phyloP scores from a whole-genome alignment of 768 basidiomycete species.

The Collybia nuda region DNA sequence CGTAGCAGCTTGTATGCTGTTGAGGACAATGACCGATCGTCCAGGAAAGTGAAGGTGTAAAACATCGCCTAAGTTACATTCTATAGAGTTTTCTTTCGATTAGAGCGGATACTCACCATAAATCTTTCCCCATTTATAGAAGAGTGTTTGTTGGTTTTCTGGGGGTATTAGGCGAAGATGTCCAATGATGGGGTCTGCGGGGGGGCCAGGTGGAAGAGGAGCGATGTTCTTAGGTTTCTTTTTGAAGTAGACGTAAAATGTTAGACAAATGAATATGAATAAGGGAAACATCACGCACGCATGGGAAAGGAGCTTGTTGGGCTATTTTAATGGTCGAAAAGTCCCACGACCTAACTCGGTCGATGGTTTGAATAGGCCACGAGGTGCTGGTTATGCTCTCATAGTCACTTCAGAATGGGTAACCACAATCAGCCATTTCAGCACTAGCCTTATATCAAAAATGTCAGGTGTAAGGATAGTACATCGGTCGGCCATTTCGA shows the following conservation, averaged over 20 bases:
- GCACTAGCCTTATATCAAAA: too few relatives aligned
- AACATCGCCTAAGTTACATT: background rate
- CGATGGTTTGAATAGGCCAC: too few relatives aligned
- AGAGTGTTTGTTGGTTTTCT: constrained; percentile 8
- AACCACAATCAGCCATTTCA: too few relatives aligned
- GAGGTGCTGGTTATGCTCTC: too few relatives aligned
- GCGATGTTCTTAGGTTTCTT: background rate
- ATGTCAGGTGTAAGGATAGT: too few relatives aligned
- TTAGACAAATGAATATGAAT: background rate
- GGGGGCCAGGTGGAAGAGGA: constrained; percentile 21
- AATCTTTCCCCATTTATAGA: constrained; percentile 16
- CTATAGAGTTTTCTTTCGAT: background rate
- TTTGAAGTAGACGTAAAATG: background rate
- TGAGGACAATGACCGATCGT: constrained; percentile 2
- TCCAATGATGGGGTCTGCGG: constrained; percentile 18
- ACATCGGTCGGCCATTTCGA: too few relatives aligned
- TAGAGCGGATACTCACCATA: constrained; percentile 11
- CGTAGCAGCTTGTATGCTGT: background rate
- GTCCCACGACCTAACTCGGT: too few relatives aligned
- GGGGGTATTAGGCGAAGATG: constrained; percentile 19
- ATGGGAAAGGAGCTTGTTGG: background rate
- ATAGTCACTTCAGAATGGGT: too few relatives aligned
- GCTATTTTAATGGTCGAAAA: too few relatives aligned
- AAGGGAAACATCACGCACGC: background rate
- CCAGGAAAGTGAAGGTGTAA: background rate